These are phyloP conservation scores for Zygosaccharomyces kombuchaensis DNA, from an alignment of 805 yeast species.

Conservation along the genomic window DNA sequence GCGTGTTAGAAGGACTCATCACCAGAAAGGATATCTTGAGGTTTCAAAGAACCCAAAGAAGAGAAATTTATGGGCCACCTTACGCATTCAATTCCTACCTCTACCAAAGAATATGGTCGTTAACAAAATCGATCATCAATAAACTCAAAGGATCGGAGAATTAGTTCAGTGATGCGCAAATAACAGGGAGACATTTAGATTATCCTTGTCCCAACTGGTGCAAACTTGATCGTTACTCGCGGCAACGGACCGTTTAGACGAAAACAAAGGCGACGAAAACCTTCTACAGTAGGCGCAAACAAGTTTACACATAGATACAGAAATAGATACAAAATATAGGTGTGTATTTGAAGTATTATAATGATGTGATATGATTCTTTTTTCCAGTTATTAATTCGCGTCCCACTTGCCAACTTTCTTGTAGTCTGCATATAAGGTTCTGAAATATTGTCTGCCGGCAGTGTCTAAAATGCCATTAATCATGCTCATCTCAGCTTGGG, in stretches of 20 bases:
- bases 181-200: not conserved
- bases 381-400: conserved; percentile 25
- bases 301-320: conserved; percentile 5
- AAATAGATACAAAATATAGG: not conserved
- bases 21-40: conserved; percentile 80
- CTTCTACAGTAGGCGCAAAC: too few relatives aligned
- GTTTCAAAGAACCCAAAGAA: conserved; percentile 43
- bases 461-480: conserved; percentile 63
- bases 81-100: conserved; percentile 23
- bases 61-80: conserved; percentile 29
- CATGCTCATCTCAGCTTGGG: conserved; percentile 58
- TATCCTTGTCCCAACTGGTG: too few relatives aligned
- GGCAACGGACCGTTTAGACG: not conserved
- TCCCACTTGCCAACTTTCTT: conserved; percentile 79
- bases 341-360: not conserved
- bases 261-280: not conserved
- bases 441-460: conserved; percentile 65
- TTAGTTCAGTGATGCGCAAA: not conserved
- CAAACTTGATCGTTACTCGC: not conserved
- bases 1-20: conserved; percentile 64
- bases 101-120: conserved; percentile 25
- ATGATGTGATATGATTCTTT: not conserved
- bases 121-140: conserved; percentile 17
- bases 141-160: conserved; percentile 9
- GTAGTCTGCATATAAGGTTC: conserved; percentile 65